Evolutionary conservation across 257 asterid genomes (phyloP).

Genomic region (Leonotis leonurus): DNA sequence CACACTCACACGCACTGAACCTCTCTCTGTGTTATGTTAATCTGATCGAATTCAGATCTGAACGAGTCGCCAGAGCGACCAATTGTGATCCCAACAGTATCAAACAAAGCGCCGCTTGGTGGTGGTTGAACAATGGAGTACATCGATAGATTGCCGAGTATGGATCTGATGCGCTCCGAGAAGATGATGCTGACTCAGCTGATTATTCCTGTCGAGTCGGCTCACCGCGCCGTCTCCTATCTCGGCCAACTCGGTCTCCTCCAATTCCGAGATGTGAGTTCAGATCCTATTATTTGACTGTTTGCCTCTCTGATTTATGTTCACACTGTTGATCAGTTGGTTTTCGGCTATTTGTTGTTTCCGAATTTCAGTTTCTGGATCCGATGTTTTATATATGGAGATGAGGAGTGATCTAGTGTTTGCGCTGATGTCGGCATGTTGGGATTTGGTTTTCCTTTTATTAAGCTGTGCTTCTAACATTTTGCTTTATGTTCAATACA

Average conservation of each 20-base stretch:
- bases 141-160: slow-evolving; percentile 65
- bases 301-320: neutral
- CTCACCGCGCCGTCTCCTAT: slow-evolving; percentile 90
- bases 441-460: neutral
- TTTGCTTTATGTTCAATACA: neutral
- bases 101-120: neutral
- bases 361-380: slow-evolving; percentile 11
- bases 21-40: neutral
- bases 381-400: neutral
- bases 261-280: slow-evolving; percentile 85
- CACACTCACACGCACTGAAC: neutral
- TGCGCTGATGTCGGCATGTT: slow-evolving; percentile 6
- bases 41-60: slow-evolving; percentile 40
- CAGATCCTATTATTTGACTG: slow-evolving; percentile 24
- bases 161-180: slow-evolving; percentile 99
- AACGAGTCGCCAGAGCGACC: slow-evolving; percentile 7
- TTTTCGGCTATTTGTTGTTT: neutral
- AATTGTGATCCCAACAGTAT: slow-evolving; percentile 20
- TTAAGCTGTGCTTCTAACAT: neutral
- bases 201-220: slow-evolving; percentile 93
- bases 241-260: slow-evolving; percentile 95
- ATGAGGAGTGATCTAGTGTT: slow-evolving; percentile 4
- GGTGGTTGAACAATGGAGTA: slow-evolving; percentile 69
- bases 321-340: neutral
- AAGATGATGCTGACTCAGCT: slow-evolving; percentile 91